Evolutionary conservation across 306 rosid species (phyloP), one percentile per base, ranked within the genome.

Genomic region (Canavalia ensiformis): DNA sequence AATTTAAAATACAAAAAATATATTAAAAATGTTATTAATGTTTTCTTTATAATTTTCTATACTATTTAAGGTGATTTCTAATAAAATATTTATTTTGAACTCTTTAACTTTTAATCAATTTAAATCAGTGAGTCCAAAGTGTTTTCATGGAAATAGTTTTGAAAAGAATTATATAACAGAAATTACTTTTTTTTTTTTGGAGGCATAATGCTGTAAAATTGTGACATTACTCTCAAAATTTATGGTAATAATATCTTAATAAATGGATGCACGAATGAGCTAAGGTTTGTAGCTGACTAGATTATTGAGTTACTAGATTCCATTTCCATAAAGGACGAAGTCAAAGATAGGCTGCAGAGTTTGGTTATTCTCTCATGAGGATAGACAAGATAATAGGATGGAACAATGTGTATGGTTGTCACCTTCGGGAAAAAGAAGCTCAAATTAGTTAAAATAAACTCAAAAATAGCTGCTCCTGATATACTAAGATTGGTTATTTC

Each of bases 391-490:
- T 54, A 8, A 72, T 69, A 81, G 33, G 81, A 81, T 77, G 13
- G 11, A 83, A 68, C 44, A 63, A 66, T 39, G 28, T 57, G 60
- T 83, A 81, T 79, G 79, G 76, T 64, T 29, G 30, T 71, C 33
- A 64, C 69, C 75, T 63, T 41, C 4, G 0, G 35, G 55, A 63
- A 33, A 51, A 70, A 42, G 35, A 71, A 41, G 7, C 84, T 62
- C 80, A 78, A 87, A 87, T 74, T 84, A 79, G 88, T 47, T 9
- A 31, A 51, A 75, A 66, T 12, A 76, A 78, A 30, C 29, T 88
- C 88, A 70, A 87, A 78, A 82, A 69, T 78, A 52, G 18, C 25
- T 18, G 25, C 25, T 18, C 25, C 25, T 18, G 25, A 18, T 18
- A 18, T 18, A 18, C 25, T 18, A 68, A 44, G 67, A 68, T 45